Conservation (phyloP, 163 green algal species). For the Dunaliella salina region DNA sequence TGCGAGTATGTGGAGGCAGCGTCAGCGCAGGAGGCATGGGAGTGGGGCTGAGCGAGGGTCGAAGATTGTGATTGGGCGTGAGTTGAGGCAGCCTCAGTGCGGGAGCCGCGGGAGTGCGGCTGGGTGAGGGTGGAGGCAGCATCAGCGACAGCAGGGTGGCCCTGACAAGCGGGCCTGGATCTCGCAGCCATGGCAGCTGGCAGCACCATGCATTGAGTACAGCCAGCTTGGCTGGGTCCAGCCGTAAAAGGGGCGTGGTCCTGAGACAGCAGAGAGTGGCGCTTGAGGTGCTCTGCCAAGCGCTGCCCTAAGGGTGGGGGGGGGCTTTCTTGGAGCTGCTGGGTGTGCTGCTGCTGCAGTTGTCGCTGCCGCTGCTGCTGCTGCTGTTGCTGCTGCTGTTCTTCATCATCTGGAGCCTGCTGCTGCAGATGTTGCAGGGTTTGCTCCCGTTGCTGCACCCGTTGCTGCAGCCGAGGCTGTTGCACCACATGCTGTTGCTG, state of each 20-base stretch:
- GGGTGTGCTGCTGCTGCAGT: background rate
- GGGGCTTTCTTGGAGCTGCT: background rate
- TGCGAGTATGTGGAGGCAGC: too few species aligned
- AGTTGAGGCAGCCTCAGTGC: too few species aligned
- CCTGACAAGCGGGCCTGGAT: too few species aligned
- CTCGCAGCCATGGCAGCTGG: background rate
- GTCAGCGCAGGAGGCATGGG: too few species aligned
- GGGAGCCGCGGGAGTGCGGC: too few species aligned
- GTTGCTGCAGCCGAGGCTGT: background rate
- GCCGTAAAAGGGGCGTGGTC: background rate
- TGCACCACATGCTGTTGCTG: background rate
- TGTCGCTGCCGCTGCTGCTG: background rate
- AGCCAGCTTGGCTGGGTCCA: background rate
- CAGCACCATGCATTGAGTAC: background rate
- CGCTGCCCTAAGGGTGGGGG: background rate
- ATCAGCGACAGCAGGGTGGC: too few species aligned
- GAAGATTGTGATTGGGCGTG: too few species aligned
- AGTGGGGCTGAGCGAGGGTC: too few species aligned
- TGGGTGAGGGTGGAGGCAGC: too few species aligned
- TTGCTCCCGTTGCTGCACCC: background rate
- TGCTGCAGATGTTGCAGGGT: background rate
- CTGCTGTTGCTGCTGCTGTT: slow-evolving; percentile 1
- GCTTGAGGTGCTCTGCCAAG: background rate
- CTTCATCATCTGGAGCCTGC: background rate
- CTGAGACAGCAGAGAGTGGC: background rate